These are phyloP conservation scores for Trichosporon sp. DNA, from an alignment of 1,284 basidiomycete species.

Conservation along the genomic window DNA sequence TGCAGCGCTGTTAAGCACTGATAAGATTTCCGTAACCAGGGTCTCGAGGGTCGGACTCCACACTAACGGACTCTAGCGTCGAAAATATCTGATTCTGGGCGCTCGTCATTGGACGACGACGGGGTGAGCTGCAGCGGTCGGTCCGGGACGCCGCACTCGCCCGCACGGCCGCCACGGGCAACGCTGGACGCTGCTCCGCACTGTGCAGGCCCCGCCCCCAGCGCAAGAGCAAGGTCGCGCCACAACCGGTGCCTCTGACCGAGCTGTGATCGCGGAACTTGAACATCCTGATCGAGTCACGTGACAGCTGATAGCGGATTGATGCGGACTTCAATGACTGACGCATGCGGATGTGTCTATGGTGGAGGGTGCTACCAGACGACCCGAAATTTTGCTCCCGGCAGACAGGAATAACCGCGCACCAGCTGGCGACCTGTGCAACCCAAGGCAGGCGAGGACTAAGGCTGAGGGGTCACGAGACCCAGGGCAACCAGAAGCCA, in stretches of 20 bases:
- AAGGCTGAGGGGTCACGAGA: no score
- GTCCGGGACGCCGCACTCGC: conserved; percentile 8
- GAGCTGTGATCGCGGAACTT: neutral
- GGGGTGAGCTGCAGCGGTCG: neutral
- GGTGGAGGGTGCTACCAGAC: neutral
- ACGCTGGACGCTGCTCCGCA: conserved; percentile 1
- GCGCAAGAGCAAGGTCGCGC: neutral
- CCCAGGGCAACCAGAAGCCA: neutral
- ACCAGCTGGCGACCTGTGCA: neutral
- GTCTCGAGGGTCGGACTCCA: conserved; percentile 1
- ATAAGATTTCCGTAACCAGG: conserved; percentile 10
- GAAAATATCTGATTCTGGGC: neutral
- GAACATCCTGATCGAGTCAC: neutral
- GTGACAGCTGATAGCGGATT: neutral
- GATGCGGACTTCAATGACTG: neutral
- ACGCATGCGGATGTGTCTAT: neutral
- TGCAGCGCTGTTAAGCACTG: neutral
- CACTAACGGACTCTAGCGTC: neutral
- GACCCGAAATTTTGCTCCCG: conserved; percentile 4
- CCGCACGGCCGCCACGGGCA: conserved; percentile 5
- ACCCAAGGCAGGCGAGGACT: neutral
- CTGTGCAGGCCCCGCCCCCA: neutral
- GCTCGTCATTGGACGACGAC: neutral
- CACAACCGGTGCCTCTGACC: conserved; percentile 3
- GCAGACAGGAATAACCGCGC: neutral